phyloP scores from a whole-genome alignment of 2,329 filamentous ascomycete genomes.

The Neurospora crassa region DNA sequence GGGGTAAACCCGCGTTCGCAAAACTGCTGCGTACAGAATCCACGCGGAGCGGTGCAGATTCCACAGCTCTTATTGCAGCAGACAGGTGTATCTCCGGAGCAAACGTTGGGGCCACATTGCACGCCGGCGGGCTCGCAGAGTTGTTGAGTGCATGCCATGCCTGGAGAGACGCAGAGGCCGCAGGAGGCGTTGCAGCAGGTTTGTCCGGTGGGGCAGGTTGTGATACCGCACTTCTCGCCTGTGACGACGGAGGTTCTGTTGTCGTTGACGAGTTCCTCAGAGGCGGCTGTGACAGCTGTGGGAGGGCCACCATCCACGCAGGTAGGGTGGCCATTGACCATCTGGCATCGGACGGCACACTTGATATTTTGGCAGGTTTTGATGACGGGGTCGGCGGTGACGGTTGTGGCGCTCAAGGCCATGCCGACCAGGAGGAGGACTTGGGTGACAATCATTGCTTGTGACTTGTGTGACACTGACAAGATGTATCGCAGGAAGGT shows the following conservation, averaged over 20 bases:
- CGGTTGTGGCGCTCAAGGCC: conserved; percentile 2
- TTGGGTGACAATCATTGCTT: background rate
- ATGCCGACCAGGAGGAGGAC: conserved; percentile 8
- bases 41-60: conserved; percentile 12
- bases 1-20: conserved; percentile 1
- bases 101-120: background rate
- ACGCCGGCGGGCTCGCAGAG: conserved; percentile 6
- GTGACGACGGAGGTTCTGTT: background rate
- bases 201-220: conserved; percentile 10
- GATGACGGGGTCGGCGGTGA: conserved; percentile 9
- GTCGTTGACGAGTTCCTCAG: background rate
- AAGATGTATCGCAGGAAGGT: background rate
- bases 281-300: background rate
- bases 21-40: background rate
- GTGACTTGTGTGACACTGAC: background rate
- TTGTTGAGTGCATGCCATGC: conserved; percentile 12
- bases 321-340: conserved; percentile 9
- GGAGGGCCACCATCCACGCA: conserved; percentile 2
- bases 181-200: conserved; percentile 17
- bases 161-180: conserved; percentile 13
- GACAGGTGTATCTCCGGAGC: background rate
- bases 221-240: conserved; percentile 8
- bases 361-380: conserved; percentile 8
- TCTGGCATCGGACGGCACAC: conserved; percentile 8
- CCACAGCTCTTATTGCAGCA: conserved; percentile 19